Base-by-base conservation (phyloP, 2,329 filamentous ascomycete genomes). In the Alternaria longipes region DNA sequence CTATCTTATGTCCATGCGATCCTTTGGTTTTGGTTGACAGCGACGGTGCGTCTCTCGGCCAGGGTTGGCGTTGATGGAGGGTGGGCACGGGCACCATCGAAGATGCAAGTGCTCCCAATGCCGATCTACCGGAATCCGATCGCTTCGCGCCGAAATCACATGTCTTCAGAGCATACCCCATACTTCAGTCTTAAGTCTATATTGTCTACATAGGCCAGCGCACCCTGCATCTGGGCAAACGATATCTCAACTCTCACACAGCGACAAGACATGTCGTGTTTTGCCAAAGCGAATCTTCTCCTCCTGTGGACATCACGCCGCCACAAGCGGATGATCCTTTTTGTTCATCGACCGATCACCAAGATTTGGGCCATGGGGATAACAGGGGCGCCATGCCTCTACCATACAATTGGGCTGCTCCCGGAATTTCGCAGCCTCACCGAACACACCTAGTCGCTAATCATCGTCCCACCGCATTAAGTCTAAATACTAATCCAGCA, bases 51-150 rank as follows among this genome's bases (percentile, higher is more conserved):
- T 59, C 50, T 62, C 41, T 62, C 55, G 59, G 59, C 45, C 50
- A 38, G 22, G 5, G 32, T 70, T 0, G 83, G 71, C 0, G 53
- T 84, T 79, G 87, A 24, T 51, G 24, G 16, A 30, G 28, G n/a
- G 45, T 47, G 49, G 41, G 41, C 44, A 56, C 45, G 26, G 52
- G 41, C 32, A 18, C 52, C 26, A 56, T 59, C 56, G 41, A 46
- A 47, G 56, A 59, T 47, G 50, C 26, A 50, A 28, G n/a, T 54
- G 40, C 49, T 54, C 49, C 34, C 50, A 40, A 28, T 53, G 26
- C 32, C 53, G 53, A 60, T 51, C 53, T 49, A 38, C 57, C 22
- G 12, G n/a, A 32, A 44, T 50, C 56, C 56, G 34, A 56, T 49
- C 46, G 46, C 46, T 30, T 36, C 30, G 30, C 12, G 11, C 46